phyloP scores from a whole-genome alignment of 441 rosid species.

The Pelargonium fulgidum region DNA sequence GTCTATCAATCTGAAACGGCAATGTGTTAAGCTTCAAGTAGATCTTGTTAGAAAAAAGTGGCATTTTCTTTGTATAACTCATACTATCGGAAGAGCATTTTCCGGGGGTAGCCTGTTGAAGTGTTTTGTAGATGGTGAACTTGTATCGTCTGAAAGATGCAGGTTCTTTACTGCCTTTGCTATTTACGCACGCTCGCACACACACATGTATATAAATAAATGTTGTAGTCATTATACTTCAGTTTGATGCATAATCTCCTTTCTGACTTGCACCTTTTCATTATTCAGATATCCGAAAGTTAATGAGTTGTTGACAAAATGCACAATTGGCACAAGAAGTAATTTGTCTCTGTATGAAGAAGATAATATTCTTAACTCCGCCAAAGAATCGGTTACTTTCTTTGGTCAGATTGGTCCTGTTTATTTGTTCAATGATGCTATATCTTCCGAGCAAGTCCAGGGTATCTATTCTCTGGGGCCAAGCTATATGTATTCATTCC shows the following conservation, averaged over 20 bases:
- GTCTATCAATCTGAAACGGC: conserved; percentile 79
- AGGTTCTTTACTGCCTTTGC: conserved; percentile 41
- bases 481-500: conserved; percentile 96
- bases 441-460: conserved; percentile 85
- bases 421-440: conserved; percentile 79
- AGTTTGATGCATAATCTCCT: background rate
- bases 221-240: conserved; percentile 13
- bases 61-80: conserved; percentile 94
- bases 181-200: background rate
- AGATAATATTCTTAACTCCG: conserved; percentile 38
- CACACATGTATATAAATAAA: conserved; percentile 1
- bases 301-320: conserved; percentile 69
- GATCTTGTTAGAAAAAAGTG: conserved; percentile 72
- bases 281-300: conserved; percentile 83
- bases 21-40: conserved; percentile 56
- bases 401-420: conserved; percentile 97
- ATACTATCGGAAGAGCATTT: conserved; percentile 91
- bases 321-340: conserved; percentile 69
- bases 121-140: conserved; percentile 85
- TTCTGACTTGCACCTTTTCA: conserved; percentile 24
- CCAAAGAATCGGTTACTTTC: conserved; percentile 57
- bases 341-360: conserved; percentile 55
- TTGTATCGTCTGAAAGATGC: conserved; percentile 97
- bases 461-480: conserved; percentile 84
- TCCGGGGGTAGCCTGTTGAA: conserved; percentile 91